Percentiles rank a stretch among this genome's conserved stretches.
phyloP scores from a whole-genome alignment of 2,329 filamentous ascomycete genomes.

The Epichloe coenophiala region DNA sequence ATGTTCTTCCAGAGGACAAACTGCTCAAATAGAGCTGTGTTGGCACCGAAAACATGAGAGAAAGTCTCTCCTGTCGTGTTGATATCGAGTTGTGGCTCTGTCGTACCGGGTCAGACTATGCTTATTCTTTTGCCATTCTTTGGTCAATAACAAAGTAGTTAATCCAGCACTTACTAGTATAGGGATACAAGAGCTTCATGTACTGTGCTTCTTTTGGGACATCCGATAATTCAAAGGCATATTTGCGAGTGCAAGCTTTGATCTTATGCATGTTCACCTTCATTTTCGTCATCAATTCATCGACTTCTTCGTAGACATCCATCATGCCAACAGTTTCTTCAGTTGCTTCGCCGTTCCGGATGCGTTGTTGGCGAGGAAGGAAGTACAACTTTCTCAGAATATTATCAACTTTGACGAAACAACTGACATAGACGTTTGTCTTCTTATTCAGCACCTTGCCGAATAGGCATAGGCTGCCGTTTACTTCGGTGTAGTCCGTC shows the following conservation, averaged over 20 bases:
- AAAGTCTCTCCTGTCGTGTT: constrained; percentile 74
- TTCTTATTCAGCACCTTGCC: constrained; percentile 91
- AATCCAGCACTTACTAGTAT: constrained; percentile 44
- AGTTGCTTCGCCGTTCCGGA: constrained; percentile 50
- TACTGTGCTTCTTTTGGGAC: constrained; percentile 86
- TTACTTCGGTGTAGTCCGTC: constrained; percentile 89
- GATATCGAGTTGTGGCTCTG: constrained; percentile 55
- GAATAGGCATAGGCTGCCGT: constrained; percentile 83
- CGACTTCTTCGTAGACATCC: constrained; percentile 83
- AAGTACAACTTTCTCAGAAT: constrained; percentile 88
- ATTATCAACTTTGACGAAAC: constrained; percentile 93
- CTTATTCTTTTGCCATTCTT: not conserved
- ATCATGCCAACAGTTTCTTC: constrained; percentile 71
- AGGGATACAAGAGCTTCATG: constrained; percentile 90
- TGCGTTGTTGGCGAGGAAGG: constrained; percentile 56
- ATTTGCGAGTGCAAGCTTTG: constrained; percentile 79
- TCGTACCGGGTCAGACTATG: constrained; percentile 8
- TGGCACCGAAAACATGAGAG: constrained; percentile 85
- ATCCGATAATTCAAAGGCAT: constrained; percentile 81
- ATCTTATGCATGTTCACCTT: constrained; percentile 85
- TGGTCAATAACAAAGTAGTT: not conserved
- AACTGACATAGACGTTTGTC: constrained; percentile 67
- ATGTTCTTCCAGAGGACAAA: constrained; percentile 98
- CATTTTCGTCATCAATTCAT: constrained; percentile 74
- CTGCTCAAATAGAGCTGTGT: constrained; percentile 90